phyloP scores from a whole-genome alignment of 257 asterid species.

The Solanum virginianum region DNA sequence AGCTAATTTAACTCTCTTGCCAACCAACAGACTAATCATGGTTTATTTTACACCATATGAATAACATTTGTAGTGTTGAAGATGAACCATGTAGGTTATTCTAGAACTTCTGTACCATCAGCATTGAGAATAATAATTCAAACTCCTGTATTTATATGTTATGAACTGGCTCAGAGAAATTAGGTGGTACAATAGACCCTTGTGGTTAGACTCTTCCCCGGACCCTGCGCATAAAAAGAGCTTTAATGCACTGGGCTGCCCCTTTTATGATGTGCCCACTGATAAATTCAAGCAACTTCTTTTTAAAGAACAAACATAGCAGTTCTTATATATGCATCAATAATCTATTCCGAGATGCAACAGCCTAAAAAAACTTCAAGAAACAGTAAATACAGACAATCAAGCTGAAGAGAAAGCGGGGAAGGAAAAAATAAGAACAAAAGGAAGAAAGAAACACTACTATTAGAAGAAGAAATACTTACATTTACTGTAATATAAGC shows the following conservation, averaged over 20 bases:
- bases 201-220: too few relatives aligned
- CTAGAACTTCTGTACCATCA: background rate
- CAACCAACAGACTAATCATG: background rate
- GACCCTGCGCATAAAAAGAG: too few relatives aligned
- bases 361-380: background rate
- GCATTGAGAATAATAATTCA: background rate
- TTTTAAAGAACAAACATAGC: background rate
- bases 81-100: background rate
- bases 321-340: background rate
- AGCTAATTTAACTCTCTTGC: background rate
- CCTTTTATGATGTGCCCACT: background rate
- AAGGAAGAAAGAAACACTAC: background rate
- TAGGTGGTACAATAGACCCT: background rate
- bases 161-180: background rate
- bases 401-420: background rate
- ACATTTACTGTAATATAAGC: slow-evolving; percentile 74
- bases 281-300: background rate
- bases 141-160: background rate
- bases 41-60: background rate
- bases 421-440: background rate
- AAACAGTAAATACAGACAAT: background rate
- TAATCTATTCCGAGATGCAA: background rate
- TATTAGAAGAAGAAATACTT: slow-evolving; percentile 19
- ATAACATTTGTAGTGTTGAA: background rate
- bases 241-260: too few relatives aligned